Base-by-base conservation (phyloP, 2,329 filamentous ascomycete genomes). In the Exophiala phaeomuriformis region DNA sequence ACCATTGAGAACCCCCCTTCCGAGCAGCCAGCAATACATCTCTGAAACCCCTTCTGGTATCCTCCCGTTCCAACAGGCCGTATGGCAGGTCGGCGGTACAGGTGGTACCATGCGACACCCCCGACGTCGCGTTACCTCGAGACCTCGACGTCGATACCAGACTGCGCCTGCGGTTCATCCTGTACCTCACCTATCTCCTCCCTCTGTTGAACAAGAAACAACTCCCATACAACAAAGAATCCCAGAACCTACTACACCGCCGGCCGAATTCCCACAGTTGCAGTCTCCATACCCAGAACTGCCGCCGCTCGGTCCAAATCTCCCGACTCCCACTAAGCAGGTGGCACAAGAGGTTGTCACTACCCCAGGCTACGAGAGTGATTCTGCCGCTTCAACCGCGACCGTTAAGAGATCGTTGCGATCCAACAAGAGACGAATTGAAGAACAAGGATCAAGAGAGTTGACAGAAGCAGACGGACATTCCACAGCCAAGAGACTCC, bases 361-460 rank as follows among this genome's bases (percentile, higher is more conserved):
- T 31, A 42, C 41, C 19, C 29, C 37, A 19, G 19, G 19, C 12
- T 35, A 44, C n/a, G 49, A 53, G 9, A 53, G 56, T 27, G 56
- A 56, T 47, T 47, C 49, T 27, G 56, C 47, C 6, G 41, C 43
- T 9, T 39, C 36, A 7, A 41, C 10, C 30, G 46, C 43, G 31
- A 31, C 47, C 10, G 33, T 52, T 45, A 42, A 19, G 28, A 43
- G n/a, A 40, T 43, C 46, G 10, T 29, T n/a, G 27, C 39, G 29
- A n/a, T 48, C 55, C 10, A 55, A 47, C 44, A 57, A 54, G 28
- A 51, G 52, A 49, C 42, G 49, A 10, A 42, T 52, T 8, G 12
- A 45, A 12, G 49, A 43, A 28, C 51, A 54, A 49, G 52, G 52
- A 7, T 41, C 45, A 19, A 48, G 41, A 31, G 10, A 32, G 31